Conservation (phyloP, 2,329 filamentous ascomycete species). For the Fusarium torulosum region DNA sequence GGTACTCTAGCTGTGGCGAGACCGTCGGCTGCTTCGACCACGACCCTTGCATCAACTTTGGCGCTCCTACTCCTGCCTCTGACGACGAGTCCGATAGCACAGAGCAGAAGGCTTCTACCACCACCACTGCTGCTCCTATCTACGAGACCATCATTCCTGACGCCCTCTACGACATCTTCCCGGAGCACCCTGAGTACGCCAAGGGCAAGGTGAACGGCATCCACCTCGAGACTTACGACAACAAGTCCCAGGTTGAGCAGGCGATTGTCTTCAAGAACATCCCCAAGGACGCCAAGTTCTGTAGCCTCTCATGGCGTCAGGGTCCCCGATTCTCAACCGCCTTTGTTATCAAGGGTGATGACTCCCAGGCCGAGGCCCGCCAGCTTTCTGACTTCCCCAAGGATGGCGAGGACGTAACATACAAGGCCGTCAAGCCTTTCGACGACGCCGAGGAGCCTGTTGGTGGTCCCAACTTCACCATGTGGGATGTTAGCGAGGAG, state of each 20-base stretch:
- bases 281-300: constrained; percentile 46
- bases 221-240: constrained; percentile 43
- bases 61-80: constrained; percentile 1
- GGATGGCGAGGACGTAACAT: constrained; percentile 35
- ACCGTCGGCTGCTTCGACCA: constrained; percentile 16
- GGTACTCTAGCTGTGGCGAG: constrained; percentile 10
- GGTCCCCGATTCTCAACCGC: constrained; percentile 53
- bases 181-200: constrained; percentile 26
- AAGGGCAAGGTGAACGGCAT: constrained; percentile 28
- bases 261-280: constrained; percentile 52
- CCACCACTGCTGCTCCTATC: not conserved
- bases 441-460: constrained; percentile 26
- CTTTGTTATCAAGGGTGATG: constrained; percentile 52
- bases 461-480: constrained; percentile 48
- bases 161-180: constrained; percentile 34
- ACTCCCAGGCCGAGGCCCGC: constrained; percentile 41
- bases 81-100: not conserved
- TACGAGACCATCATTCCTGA: not conserved
- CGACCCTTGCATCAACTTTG: constrained; percentile 2
- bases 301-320: constrained; percentile 51
- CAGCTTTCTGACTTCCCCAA: constrained; percentile 47
- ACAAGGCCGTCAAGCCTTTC: constrained; percentile 44
- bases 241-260: constrained; percentile 48
- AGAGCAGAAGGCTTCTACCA: not conserved
- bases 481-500: constrained; percentile 45